Evolutionary conservation across 257 asterid species (phyloP).

Genomic region (Paulownia fortunei): DNA sequence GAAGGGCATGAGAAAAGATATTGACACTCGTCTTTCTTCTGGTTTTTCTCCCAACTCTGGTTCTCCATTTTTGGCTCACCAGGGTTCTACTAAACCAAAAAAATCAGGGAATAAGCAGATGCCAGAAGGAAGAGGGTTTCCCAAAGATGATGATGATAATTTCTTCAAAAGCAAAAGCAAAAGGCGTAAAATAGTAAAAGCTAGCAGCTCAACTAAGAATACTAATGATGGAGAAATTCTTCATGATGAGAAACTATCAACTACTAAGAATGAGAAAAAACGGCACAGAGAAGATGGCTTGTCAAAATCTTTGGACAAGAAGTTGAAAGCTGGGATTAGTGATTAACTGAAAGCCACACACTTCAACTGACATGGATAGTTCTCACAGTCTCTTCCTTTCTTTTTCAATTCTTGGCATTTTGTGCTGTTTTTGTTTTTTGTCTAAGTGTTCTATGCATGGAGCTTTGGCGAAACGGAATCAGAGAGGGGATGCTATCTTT

Average conservation of each 20-base stretch:
- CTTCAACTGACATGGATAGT: conserved; percentile 20
- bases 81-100: conserved; percentile 47
- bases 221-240: conserved; percentile 29
- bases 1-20: conserved; percentile 79
- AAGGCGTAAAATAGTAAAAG: conserved; percentile 38
- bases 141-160: conserved; percentile 32
- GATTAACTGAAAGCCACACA: conserved; percentile 32
- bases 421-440: conserved; percentile 11
- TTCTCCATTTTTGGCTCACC: conserved; percentile 77
- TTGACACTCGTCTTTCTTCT: conserved; percentile 56
- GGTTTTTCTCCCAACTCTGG: conserved; percentile 42
- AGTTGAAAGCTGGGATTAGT: conserved; percentile 38
- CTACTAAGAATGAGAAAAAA: conserved; percentile 43
- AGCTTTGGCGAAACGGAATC: conserved; percentile 17
- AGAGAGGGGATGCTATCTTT: not conserved
- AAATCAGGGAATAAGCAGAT: conserved; percentile 47
- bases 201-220: conserved; percentile 20
- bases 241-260: conserved; percentile 23
- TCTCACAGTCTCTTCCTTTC: not conserved
- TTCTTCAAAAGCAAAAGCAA: conserved; percentile 39
- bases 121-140: conserved; percentile 41
- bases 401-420: not conserved
- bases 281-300: conserved; percentile 38
- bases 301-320: conserved; percentile 40
- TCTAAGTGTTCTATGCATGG: not conserved